A percentile compares a stretch with the other conserved stretches of the same genome.
Evolutionary conservation across 2,329 filamentous ascomycete genomes (phyloP).

Genomic region (Akanthomyces dipterigenus): DNA sequence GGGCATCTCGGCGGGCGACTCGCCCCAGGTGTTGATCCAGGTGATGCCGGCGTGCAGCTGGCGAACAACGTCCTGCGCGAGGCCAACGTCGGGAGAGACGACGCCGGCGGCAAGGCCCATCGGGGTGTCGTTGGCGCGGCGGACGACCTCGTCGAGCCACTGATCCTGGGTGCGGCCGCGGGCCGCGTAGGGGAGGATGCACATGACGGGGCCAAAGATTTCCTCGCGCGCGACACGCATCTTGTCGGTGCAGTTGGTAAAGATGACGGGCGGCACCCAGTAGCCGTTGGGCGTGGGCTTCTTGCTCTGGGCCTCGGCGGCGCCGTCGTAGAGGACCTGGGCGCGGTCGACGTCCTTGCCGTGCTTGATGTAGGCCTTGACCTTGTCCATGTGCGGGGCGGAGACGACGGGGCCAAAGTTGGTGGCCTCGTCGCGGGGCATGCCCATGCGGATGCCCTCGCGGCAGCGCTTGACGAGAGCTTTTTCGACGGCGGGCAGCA

Average conservation of each 20-base stretch:
- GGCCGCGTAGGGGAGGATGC: slow-evolving; percentile 65
- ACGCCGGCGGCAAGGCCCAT: slow-evolving; percentile 80
- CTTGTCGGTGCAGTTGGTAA: slow-evolving; percentile 74
- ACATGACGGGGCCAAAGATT: slow-evolving; percentile 86
- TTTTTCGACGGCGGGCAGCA: slow-evolving; percentile 64
- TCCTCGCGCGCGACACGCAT: slow-evolving; percentile 79
- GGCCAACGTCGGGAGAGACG: slow-evolving; percentile 68
- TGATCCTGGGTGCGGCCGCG: slow-evolving; percentile 21
- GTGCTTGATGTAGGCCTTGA: slow-evolving; percentile 67
- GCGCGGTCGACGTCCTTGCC: slow-evolving; percentile 69
- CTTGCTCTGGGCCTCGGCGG: slow-evolving; percentile 43
- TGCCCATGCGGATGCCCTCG: slow-evolving; percentile 69
- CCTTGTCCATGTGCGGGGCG: slow-evolving; percentile 67
- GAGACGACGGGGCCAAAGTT: slow-evolving; percentile 85
- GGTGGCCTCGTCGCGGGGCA: slow-evolving; percentile 62
- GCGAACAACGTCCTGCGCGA: slow-evolving; percentile 64
- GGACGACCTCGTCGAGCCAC: slow-evolving; percentile 59
- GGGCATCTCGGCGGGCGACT: slow-evolving; percentile 84
- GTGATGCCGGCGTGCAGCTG: slow-evolving; percentile 78
- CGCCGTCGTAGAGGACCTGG: slow-evolving; percentile 65
- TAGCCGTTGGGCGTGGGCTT: slow-evolving; percentile 57
- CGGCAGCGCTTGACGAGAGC: slow-evolving; percentile 44
- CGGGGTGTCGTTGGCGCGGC: slow-evolving; percentile 67
- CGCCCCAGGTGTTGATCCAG: slow-evolving; percentile 93
- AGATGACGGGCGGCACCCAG: slow-evolving; percentile 79